Conservation (phyloP, 2,329 filamentous ascomycete species). For the Ceratocystis harringtonii region DNA sequence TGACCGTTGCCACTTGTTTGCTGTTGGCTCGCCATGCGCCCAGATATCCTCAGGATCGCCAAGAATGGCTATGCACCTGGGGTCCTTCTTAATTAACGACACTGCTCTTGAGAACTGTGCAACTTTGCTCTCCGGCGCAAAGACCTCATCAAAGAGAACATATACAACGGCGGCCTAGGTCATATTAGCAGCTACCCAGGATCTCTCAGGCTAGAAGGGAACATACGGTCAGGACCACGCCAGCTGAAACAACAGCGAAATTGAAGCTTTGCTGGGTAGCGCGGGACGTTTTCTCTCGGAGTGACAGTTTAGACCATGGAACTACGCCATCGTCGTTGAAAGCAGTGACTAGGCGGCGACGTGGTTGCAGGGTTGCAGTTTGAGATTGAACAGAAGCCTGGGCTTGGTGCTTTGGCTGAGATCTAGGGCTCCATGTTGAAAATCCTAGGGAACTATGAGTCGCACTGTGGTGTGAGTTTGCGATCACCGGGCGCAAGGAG, state of each 20-base stretch:
- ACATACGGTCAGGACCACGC: conserved; percentile 59
- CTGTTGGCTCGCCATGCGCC: conserved; percentile 67
- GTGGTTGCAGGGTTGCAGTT: conserved; percentile 28
- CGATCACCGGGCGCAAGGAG: conserved; percentile 25
- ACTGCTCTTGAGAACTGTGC: conserved; percentile 80
- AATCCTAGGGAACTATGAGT: conserved; percentile 33
- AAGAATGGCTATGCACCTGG: conserved; percentile 55
- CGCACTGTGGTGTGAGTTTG: conserved; percentile 36
- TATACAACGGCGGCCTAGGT: conserved; percentile 58
- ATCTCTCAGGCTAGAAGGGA: neutral
- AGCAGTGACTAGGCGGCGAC: conserved; percentile 59
- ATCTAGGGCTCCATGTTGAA: conserved; percentile 23
- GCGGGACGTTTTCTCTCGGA: conserved; percentile 62
- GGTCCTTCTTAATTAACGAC: conserved; percentile 58
- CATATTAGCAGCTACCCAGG: conserved; percentile 8
- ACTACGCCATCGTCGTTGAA: conserved; percentile 76
- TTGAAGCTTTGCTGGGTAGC: conserved; percentile 88
- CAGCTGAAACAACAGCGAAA: conserved; percentile 59
- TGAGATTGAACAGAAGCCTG: neutral
- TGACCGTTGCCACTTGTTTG: conserved; percentile 63
- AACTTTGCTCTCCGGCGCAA: conserved; percentile 72
- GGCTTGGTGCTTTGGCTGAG: neutral
- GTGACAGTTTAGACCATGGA: conserved; percentile 63
- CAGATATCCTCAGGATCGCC: conserved; percentile 61
- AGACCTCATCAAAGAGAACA: conserved; percentile 67